phyloP scores from a whole-genome alignment of 2,329 filamentous ascomycete genomes.

The Talaromyces rugulosus region DNA sequence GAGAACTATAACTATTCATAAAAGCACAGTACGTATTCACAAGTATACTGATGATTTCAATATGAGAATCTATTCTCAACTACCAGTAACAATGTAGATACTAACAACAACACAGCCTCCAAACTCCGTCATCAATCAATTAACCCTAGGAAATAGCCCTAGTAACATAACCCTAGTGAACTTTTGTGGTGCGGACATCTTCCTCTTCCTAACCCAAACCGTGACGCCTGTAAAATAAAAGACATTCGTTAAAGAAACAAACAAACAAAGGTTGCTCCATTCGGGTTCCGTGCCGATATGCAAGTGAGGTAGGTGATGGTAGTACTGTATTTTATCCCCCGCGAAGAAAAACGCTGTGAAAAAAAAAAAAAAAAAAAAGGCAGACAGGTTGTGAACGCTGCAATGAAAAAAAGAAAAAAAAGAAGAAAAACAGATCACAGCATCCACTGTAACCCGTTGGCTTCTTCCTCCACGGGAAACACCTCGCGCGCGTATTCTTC shows the following conservation, averaged over 20 bases:
- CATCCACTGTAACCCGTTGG: slow-evolving; percentile 96
- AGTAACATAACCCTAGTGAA: not conserved
- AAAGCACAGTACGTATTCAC: no score
- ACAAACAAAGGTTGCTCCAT: not conserved
- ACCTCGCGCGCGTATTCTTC: slow-evolving; percentile 95
- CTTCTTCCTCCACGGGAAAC: slow-evolving; percentile 89
- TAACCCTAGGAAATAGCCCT: not conserved
- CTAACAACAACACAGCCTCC: not conserved
- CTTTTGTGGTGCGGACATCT: not conserved
- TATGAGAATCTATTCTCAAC: not conserved
- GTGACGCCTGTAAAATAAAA: slow-evolving; percentile 5
- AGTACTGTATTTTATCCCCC: no score
- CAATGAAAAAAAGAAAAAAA: not conserved
- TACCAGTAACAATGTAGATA: not conserved
- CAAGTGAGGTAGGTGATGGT: not conserved
- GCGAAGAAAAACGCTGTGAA: not conserved
- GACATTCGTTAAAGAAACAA: not conserved
- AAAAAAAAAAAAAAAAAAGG: not conserved
- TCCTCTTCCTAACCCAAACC: not conserved
- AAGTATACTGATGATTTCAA: no score
- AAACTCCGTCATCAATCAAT: not conserved
- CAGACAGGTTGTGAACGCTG: not conserved
- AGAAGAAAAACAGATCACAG: slow-evolving; percentile 19
- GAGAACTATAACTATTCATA: no score
- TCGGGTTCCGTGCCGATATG: not conserved